These are phyloP conservation scores for Wickerhamomyces pijperi DNA, from an alignment of 805 yeast species.

Conservation along the genomic window DNA sequence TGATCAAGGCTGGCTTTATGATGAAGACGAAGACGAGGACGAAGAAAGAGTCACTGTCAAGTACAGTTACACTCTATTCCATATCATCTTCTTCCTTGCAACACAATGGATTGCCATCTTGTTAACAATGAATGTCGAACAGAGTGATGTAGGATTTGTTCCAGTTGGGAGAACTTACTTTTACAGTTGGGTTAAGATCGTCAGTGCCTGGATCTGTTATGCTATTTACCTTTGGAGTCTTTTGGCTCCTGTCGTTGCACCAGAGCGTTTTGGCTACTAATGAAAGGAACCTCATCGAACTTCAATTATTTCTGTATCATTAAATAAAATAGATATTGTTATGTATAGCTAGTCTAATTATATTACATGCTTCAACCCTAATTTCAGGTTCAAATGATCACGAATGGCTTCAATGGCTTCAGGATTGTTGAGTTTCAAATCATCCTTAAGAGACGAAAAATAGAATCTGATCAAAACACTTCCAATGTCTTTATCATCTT, in stretches of 20 bases:
- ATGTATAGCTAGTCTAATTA: too few species aligned
- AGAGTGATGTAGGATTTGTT: constrained; percentile 74
- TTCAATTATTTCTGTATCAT: background rate
- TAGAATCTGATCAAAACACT: too few species aligned
- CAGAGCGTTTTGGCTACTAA: constrained; percentile 60
- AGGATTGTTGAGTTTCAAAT: too few species aligned
- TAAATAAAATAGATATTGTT: background rate
- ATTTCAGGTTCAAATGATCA: too few species aligned
- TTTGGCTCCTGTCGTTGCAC: constrained; percentile 81
- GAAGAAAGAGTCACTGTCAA: constrained; percentile 55
- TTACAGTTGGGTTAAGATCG: constrained; percentile 87
- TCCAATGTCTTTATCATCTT: too few species aligned
- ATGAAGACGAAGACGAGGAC: constrained; percentile 33
- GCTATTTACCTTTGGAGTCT: constrained; percentile 82
- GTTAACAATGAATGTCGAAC: constrained; percentile 82
- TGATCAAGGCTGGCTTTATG: constrained; percentile 54
- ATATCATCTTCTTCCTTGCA: constrained; percentile 83
- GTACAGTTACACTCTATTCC: constrained; percentile 83
- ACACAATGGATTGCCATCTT: constrained; percentile 95
- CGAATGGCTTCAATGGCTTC: too few species aligned
- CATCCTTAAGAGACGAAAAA: too few species aligned
- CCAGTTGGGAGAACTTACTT: constrained; percentile 97
- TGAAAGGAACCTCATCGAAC: too few species aligned
- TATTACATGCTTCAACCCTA: too few species aligned
- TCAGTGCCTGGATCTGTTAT: constrained; percentile 88